These are phyloP conservation scores for California macrophylla DNA, from an alignment of 441 rosid species.

Conservation along the genomic window DNA sequence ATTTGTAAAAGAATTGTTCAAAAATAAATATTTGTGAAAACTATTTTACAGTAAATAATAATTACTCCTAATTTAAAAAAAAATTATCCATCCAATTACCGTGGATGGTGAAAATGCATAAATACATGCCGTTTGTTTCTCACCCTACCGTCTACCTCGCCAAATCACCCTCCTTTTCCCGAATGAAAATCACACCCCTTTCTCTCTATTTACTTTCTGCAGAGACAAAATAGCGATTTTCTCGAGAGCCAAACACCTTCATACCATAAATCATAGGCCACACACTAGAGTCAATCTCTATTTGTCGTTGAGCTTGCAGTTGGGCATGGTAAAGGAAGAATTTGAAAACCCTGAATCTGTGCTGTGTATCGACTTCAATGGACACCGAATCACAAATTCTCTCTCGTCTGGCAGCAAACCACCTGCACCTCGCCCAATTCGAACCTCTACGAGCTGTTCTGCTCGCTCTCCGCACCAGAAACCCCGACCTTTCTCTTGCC, in stretches of 20 bases:
- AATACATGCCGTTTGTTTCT: no score
- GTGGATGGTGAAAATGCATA: no score
- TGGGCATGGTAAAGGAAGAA: not conserved
- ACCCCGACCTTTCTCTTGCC: slow-evolving; percentile 54
- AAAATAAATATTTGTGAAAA: no score
- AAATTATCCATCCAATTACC: no score
- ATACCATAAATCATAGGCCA: not conserved
- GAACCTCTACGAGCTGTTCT: slow-evolving; percentile 81
- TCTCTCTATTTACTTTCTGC: no score
- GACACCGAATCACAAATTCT: slow-evolving; percentile 72
- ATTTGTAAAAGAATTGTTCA: no score
- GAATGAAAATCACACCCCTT: no score
- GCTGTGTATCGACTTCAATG: slow-evolving; percentile 23
- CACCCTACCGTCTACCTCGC: no score
- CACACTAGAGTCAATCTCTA: no score
- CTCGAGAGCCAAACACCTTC: not conserved
- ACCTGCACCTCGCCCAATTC: slow-evolving; percentile 79
- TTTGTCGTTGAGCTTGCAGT: not conserved
- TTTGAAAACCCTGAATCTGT: not conserved
- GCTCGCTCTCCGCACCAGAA: slow-evolving; percentile 51
- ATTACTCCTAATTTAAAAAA: no score
- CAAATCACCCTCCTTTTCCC: no score
- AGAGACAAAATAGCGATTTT: not conserved
- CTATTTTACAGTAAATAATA: no score
- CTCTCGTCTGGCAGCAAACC: slow-evolving; percentile 75